Conservation (phyloP, 169 alveolate species). For the Theileria sp. region DNA sequence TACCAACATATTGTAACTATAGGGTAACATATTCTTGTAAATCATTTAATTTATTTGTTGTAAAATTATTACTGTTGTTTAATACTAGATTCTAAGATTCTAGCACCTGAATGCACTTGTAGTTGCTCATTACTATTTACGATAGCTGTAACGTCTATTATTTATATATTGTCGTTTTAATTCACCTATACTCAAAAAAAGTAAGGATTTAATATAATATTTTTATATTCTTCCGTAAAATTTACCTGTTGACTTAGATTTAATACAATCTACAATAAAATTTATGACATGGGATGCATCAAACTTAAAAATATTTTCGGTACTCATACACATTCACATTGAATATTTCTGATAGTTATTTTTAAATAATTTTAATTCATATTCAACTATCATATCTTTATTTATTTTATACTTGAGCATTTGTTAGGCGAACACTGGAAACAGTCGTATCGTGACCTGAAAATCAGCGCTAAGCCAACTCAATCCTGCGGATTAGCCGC, state of each 20-base stretch:
- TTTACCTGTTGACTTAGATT: neutral
- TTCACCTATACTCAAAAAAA: neutral
- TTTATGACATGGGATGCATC: constrained; percentile 20
- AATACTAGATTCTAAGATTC: neutral
- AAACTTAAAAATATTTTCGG: constrained; percentile 36
- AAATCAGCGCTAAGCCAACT: constrained; percentile 56
- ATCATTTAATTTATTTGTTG: neutral
- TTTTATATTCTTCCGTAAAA: too few species aligned
- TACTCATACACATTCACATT: neutral
- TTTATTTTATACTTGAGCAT: neutral
- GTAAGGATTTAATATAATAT: neutral
- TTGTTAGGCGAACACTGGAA: constrained; percentile 61
- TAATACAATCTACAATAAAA: neutral
- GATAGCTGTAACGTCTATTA: neutral
- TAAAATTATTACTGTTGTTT: neutral
- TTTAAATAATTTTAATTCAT: neutral
- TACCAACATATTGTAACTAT: neutral
- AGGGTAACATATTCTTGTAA: neutral
- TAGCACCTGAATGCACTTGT: constrained; percentile 8
- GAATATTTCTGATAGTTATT: neutral
- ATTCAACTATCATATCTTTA: neutral
- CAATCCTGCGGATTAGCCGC: constrained; percentile 63
- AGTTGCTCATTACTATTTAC: neutral
- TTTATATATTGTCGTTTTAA: neutral
- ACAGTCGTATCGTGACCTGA: constrained; percentile 59